Conservation (phyloP, 2,329 filamentous ascomycete genomes). For the Microsporum audouinii region DNA sequence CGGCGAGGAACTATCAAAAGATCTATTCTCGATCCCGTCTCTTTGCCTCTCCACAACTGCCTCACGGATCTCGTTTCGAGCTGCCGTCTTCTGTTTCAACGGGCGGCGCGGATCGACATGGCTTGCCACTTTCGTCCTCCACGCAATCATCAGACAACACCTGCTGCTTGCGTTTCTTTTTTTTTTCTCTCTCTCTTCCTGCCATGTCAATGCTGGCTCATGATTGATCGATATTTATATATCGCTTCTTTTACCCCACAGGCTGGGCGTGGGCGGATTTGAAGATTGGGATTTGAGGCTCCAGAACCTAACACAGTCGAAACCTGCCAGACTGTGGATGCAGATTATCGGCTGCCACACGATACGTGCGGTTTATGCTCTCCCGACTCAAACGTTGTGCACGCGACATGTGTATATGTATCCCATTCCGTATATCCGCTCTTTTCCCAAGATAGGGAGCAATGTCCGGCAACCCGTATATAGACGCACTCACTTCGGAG, state of each 20-base stretch:
- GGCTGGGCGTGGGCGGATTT: background rate
- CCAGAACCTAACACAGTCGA: background rate
- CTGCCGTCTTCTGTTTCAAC: background rate
- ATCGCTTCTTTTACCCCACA: background rate
- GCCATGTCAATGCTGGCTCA: background rate
- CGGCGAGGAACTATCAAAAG: background rate
- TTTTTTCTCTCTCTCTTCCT: background rate
- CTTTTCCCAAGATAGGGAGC: background rate
- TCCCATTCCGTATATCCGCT: background rate
- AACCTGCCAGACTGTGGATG: background rate
- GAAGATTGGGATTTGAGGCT: background rate
- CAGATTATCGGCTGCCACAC: background rate
- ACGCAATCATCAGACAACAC: background rate
- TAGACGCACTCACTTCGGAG: background rate
- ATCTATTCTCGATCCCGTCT: background rate
- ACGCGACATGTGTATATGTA: background rate
- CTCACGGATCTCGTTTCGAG: slow-evolving; percentile 1
- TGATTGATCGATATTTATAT: slow-evolving; percentile 1
- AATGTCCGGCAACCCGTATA: background rate
- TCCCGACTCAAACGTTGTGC: background rate
- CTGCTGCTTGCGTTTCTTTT: background rate
- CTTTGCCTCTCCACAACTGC: background rate
- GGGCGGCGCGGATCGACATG: background rate
- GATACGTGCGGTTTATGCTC: background rate
- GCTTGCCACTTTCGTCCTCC: background rate